Evolutionary conservation across 2,329 filamentous ascomycete genomes (phyloP), one percentile per base, ranked within the genome.

Genomic region (Xylaria sp.): DNA sequence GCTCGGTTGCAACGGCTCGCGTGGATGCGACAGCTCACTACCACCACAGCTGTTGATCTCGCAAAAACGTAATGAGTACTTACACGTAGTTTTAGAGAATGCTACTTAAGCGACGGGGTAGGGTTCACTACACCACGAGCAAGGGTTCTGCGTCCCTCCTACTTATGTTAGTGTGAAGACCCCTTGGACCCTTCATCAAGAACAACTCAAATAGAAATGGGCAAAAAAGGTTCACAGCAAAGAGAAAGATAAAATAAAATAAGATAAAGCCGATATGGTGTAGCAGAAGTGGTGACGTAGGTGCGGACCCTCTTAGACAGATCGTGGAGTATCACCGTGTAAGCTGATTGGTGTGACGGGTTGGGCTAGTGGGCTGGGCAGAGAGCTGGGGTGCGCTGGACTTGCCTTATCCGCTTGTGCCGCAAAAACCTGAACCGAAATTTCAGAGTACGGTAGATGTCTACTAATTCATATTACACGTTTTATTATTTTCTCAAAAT

Each of bases 351-450:
- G 55, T 35, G 19, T 23, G 35, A 21, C 23, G 19, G 14, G 28
- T 28, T 14, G 28, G 31, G 19, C 55, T 33, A 56, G 46, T 52
- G 19, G 40, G 15, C 31, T 31, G 28, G 28, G 28, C 9, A 31
- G 28, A n/a, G n/a, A n/a, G n/a, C n/a, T n/a, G 28, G 28, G 28
- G 4, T 31, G 28, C 4, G 9, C 9, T 9, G 43, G 6, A 6
- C 25, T 17, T 17, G 4, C 23, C 38, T 43, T 43, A 38, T 28
- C 60, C 55, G 60, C 60, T 37, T 45, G 35, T 53, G 37, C 60
- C 60, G 60, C 60, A 51, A 37, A 59, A 55, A 59, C 28, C 31
- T 47, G 31, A 38, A 46, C 37, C 35, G 11, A 40, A 7, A 11
- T 25, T 12, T 12, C n/a, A n/a, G n/a, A 3, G 28, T 31, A 9